Evolutionary conservation across 2,329 filamentous ascomycete genomes (phyloP), one percentile per base, ranked within the genome.

Genomic region (Cladosporium sp.): DNA sequence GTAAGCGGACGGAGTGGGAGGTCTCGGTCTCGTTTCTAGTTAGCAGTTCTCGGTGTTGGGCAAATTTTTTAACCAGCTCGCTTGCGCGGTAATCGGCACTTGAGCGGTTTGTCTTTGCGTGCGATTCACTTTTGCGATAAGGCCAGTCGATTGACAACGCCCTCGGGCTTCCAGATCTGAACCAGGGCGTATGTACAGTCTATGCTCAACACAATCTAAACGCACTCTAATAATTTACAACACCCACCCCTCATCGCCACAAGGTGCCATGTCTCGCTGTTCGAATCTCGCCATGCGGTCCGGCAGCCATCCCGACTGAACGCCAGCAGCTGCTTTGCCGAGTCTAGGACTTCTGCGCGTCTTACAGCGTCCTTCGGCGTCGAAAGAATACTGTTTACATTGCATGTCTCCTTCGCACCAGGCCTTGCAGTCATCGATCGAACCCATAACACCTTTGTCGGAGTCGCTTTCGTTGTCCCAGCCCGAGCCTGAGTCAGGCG

Each of bases 381-480:
- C 68, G 18, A 71, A 53, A 16, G 59, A 50, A 37, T 69, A 73
- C 62, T 74, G 72, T 29, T 68, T 56, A 58, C 72, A 74, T 12
- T 29, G 62, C 18, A 46, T 37, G 33, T 66, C 64, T 12, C n/a
- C 55, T n/a, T 67, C 63, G 29, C 72, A 73, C 10, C 69, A 66
- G 16, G 49, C 57, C 10, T 62, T 62, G 53, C 72, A 74, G 5
- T 55, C 69, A n/a, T 69, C 69, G 12, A 71, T 52, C 16, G 67
- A 65, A 0, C 49, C 35, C 18, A 69, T 67, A 0, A 53, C 49
- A 1, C 65, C 62, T 26, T 68, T 59, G 29, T 72, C 69, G 3
- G 68, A 50, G 6, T 71, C 66, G 28, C 68, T 69, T 31, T 70
- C 65, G 18, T 73, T 74, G 63, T 73, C 63, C 72, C 71, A 73